These are phyloP conservation scores for Dianthus caryophyllus DNA, from an alignment of 148 eudicot species.

Conservation along the genomic window DNA sequence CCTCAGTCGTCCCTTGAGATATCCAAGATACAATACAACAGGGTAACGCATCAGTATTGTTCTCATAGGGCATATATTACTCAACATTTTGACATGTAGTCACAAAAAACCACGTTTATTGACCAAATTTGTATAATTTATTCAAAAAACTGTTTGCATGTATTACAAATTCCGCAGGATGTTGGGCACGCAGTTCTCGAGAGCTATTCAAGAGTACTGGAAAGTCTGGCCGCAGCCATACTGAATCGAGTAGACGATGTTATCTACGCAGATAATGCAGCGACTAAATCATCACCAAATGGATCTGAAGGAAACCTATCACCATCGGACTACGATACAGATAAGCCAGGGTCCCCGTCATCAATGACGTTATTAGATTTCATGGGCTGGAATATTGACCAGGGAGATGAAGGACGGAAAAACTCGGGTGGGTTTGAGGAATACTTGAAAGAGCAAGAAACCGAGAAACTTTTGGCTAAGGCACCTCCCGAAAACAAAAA, in stretches of 20 bases:
- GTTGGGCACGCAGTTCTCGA: conserved; percentile 83
- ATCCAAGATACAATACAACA: conserved; percentile 69
- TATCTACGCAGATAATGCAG: conserved; percentile 43
- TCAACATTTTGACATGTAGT: not conserved
- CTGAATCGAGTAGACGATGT: conserved; percentile 73
- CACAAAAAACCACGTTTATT: too few relatives aligned
- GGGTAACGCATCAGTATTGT: conserved; percentile 27
- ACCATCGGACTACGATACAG: conserved; percentile 16
- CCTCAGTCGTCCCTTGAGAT: conserved; percentile 86
- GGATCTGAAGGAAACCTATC: conserved; percentile 27
- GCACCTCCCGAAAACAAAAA: conserved; percentile 38
- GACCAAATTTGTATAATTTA: too few relatives aligned
- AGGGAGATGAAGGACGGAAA: conserved; percentile 39
- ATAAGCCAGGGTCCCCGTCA: conserved; percentile 39
- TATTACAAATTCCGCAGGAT: conserved; percentile 41
- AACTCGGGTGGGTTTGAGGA: conserved; percentile 27
- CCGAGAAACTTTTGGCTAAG: conserved; percentile 18
- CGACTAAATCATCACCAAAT: conserved; percentile 33
- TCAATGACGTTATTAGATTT: conserved; percentile 68
- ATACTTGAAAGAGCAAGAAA: conserved; percentile 23
- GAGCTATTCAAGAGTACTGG: conserved; percentile 89
- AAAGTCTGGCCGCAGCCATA: conserved; percentile 78
- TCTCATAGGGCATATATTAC: not conserved
- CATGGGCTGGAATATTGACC: conserved; percentile 68
- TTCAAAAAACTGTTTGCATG: not conserved